Evolutionary conservation across 164 flowering plant genomes (phyloP), one percentile per base, ranked within the genome.

Genomic region (Macadamia tetraphylla): DNA sequence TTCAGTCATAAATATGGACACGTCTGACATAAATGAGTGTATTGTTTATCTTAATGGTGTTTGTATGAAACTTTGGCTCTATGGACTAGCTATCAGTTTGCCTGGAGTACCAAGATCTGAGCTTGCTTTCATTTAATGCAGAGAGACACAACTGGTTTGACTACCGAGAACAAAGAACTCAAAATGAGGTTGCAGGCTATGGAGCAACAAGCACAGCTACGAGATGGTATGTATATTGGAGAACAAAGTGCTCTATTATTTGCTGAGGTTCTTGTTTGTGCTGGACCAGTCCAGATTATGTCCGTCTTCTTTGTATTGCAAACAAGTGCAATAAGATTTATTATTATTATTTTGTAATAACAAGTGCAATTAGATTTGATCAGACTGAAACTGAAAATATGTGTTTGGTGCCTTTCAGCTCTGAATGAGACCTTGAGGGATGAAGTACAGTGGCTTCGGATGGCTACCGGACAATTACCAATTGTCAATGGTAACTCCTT

Each of bases 171-270:
- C 77, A 92, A 87, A 79, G 98, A 95, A 73, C 98, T 95, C 69
- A 89, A 87, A 65, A 69, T 95, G 72, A 87, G 95, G 67, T 73
- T 95, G 75, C 96, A 92, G 72, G 92, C 97, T 57, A 73, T 92
- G 92, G 94, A 89, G 78, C 99, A 94, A 70, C 93, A 95, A 79
- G 98, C 98, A 72, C 88, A 89, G 56, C 94, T 95, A 66, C 85
- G 92, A 78, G 96, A 95, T 71, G 23, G 23, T 23, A 23, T 23
- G 23, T 23, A 23, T 23, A 23, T 23, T 23, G 23, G 23, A 23
- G 23, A 23, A 23, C 23, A 23, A 23, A 23, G 23, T 23, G 23
- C 23, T 23, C 23, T 23, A 23, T 23, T 23, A 3, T 64, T 48
- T 64, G 18, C 14, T 17, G 31, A 17, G 32, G 6, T 13, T 6